Conservation (phyloP, 306 rosid genomes). For the Astragalus glycyphyllos region DNA sequence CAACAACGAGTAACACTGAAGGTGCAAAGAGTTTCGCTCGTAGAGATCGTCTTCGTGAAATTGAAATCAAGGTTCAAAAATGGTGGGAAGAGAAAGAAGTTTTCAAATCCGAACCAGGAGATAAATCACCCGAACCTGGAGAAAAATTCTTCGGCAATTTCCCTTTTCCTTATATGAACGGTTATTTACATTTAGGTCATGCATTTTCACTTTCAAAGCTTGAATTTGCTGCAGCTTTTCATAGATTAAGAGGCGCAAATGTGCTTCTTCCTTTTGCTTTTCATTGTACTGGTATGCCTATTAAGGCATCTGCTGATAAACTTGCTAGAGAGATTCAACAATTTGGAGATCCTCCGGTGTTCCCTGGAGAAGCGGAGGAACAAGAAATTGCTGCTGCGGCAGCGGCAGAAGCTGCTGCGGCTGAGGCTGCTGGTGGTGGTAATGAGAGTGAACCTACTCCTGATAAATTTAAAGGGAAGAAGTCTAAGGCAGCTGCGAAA, state of each 20-base stretch:
- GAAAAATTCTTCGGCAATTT: slow-evolving; percentile 92
- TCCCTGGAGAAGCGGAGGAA: slow-evolving; percentile 55
- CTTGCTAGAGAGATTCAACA: slow-evolving; percentile 73
- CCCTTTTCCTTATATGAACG: slow-evolving; percentile 95
- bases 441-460: slow-evolving; percentile 32
- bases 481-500: slow-evolving; percentile 81
- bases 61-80: slow-evolving; percentile 64
- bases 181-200: slow-evolving; percentile 84
- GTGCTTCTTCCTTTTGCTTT: slow-evolving; percentile 88
- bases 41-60: slow-evolving; percentile 76
- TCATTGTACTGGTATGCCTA: slow-evolving; percentile 99
- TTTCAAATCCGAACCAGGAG: slow-evolving; percentile 77
- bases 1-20: slow-evolving; percentile 50
- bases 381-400: slow-evolving; percentile 39
- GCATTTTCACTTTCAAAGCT: slow-evolving; percentile 81
- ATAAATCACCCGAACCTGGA: slow-evolving; percentile 61
- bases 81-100: slow-evolving; percentile 88
- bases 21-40: slow-evolving; percentile 75
- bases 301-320: slow-evolving; percentile 95
- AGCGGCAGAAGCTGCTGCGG: not conserved
- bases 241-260: slow-evolving; percentile 82
- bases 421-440: not conserved
- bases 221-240: slow-evolving; percentile 89
- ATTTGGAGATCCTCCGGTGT: slow-evolving; percentile 80
- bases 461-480: slow-evolving; percentile 83